Percentiles rank a stretch among this genome's conserved stretches.
These are phyloP conservation scores for Aspergillus ochraceoroseus DNA, from an alignment of 2,329 filamentous ascomycete species.

Conservation along the genomic window DNA sequence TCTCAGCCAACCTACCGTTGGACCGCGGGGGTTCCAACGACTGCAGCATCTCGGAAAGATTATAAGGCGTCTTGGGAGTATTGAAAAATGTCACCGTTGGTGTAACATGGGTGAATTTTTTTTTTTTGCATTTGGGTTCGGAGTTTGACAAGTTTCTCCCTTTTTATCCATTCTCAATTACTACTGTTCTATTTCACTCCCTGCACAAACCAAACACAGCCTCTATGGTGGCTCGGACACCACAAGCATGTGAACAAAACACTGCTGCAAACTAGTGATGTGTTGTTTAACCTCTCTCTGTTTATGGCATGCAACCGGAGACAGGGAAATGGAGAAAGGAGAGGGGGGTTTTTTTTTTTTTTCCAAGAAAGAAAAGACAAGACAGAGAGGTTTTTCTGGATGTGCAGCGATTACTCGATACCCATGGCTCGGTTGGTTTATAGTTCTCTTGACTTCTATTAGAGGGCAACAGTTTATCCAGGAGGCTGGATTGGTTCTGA, in stretches of 20 bases:
- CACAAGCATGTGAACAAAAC: no score
- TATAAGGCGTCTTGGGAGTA: slow-evolving; percentile 32
- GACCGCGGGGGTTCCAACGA: slow-evolving; percentile 5
- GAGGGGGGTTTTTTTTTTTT: no score
- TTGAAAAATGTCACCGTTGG: slow-evolving; percentile 18
- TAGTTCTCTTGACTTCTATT: slow-evolving; percentile 5
- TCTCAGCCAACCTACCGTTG: slow-evolving; percentile 1
- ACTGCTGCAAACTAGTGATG: no score
- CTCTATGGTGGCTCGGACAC: slow-evolving; percentile 6
- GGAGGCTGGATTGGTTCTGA: not conserved
- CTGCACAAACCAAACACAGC: not conserved
- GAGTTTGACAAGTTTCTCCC: slow-evolving; percentile 15
- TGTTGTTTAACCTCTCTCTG: no score
- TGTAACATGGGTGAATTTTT: slow-evolving; percentile 19
- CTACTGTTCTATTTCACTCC: slow-evolving; percentile 3
- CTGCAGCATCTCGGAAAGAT: slow-evolving; percentile 20
- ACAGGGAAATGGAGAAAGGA: no score
- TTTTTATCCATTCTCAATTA: slow-evolving; percentile 12
- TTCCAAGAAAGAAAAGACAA: slow-evolving; percentile 11
- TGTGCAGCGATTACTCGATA: slow-evolving; percentile 28
- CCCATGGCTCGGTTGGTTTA: slow-evolving; percentile 26
- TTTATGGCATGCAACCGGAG: no score
- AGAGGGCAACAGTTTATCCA: not conserved
- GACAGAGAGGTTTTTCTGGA: slow-evolving; percentile 14
- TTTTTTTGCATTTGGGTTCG: slow-evolving; percentile 17